Evolutionary conservation across 2,329 filamentous ascomycete genomes (phyloP), one percentile per base, ranked within the genome.

Genomic region (Shiraia bambusicola): DNA sequence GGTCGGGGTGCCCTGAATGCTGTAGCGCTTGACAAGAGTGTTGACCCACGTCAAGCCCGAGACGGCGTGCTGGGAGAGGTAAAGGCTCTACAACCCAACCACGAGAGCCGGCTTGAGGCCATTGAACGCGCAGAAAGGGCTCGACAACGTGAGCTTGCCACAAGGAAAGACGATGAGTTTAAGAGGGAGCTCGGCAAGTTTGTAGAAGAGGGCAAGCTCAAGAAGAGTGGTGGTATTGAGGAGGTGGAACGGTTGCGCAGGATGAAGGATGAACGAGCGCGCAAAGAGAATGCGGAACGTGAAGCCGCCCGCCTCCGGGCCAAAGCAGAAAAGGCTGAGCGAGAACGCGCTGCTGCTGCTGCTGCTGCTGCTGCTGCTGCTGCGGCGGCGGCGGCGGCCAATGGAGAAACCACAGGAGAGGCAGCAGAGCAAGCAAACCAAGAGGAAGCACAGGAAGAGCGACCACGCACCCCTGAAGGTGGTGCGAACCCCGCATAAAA

Each of bases 51-150:
- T 45, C 84, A 87, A 47, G 93, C 90, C 37, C 95, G 96, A 68
- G 92, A 96, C 63, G 88, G 86, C 22, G 84, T 98, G 14, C 76
- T 98, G 2, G 91, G 89, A 33, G 93, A 97, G 73, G 92, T 98
- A 31, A 83, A 93, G 30, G 93, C 93, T 3, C 74, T 98, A 32
- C 88, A 93, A 63, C 91, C 92, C 1, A 97, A 98, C 62, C 93
- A 98, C 67, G 90, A 96, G 68, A 83, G 88, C 55, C 81, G 93
- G 26, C 76, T 98, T 0, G 93, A 97, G 70, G 93, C 93, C 26
- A 98, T 98, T 54, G 91, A 97, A 68, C 83, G 93, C n/a, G 93
- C 93, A 0, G 93, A 97, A 72, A 93, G 91, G 72, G 78, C 90
- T 6, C 80, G 93, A 15, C 87, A 93, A 69, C 90, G 88, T 64